phyloP scores from a whole-genome alignment of 352 stramenopile genomes.

The Globisporangium acanthophoron region DNA sequence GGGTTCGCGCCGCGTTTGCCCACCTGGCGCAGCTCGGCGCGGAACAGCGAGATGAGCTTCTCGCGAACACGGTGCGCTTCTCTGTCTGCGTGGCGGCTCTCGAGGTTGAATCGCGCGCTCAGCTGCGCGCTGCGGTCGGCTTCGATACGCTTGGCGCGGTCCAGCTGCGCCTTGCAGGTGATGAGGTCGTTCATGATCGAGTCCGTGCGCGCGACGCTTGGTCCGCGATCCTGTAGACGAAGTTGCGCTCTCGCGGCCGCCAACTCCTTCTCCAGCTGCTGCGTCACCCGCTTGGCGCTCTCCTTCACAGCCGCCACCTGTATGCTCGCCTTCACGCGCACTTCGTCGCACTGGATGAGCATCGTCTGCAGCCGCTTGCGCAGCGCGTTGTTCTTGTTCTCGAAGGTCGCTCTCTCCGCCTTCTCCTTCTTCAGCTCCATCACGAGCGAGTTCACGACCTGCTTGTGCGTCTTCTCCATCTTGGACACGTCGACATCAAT shows the following conservation, averaged over 20 bases:
- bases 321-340: slow-evolving; percentile 43
- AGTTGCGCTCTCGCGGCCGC: slow-evolving; percentile 39
- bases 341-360: slow-evolving; percentile 73
- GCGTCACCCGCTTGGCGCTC: slow-evolving; percentile 35
- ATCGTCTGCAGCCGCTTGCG: slow-evolving; percentile 71
- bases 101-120: slow-evolving; percentile 40
- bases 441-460: slow-evolving; percentile 41
- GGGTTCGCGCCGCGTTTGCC: slow-evolving; percentile 23
- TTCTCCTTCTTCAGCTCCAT: slow-evolving; percentile 57
- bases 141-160: slow-evolving; percentile 42
- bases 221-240: slow-evolving; percentile 51
- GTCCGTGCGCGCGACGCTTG: slow-evolving; percentile 39
- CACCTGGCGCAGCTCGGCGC: slow-evolving; percentile 41
- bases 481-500: slow-evolving; percentile 5
- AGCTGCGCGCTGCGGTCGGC: slow-evolving; percentile 37
- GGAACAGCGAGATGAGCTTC: slow-evolving; percentile 35
- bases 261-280: slow-evolving; percentile 41
- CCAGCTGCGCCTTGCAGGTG: slow-evolving; percentile 36
- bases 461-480: slow-evolving; percentile 31
- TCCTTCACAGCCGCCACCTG: slow-evolving; percentile 49
- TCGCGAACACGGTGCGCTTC: slow-evolving; percentile 50
- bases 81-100: slow-evolving; percentile 47
- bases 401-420: slow-evolving; percentile 37
- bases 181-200: slow-evolving; percentile 48
- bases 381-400: slow-evolving; percentile 61